These are phyloP conservation scores for Podospora tetraspora DNA, from an alignment of 495 filamentous ascomycete genomes.

Conservation along the genomic window DNA sequence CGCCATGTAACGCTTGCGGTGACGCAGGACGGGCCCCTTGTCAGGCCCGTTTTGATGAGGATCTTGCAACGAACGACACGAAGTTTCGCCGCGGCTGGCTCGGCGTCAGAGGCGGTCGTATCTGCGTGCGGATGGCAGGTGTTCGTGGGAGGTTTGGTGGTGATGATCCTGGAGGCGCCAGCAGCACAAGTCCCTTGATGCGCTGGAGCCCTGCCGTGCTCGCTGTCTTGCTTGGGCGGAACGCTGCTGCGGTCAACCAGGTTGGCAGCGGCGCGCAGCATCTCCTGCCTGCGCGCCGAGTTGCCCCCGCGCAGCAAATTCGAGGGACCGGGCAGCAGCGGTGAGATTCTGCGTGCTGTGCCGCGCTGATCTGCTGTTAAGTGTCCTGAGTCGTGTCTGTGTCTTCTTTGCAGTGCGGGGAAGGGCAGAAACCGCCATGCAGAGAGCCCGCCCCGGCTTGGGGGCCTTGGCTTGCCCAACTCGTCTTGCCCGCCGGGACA, in stretches of 20 bases:
- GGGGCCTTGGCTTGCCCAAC: neutral
- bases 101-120: neutral
- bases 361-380: neutral
- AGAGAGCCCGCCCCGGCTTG: neutral
- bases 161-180: neutral
- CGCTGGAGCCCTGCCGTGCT: neutral
- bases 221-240: neutral
- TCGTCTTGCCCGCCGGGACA: neutral
- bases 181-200: neutral
- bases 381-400: neutral
- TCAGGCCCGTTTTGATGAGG: neutral
- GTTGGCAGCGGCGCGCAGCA: neutral
- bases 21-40: neutral
- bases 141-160: neutral
- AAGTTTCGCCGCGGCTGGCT: neutral
- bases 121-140: neutral
- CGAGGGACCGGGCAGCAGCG: neutral
- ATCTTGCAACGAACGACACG: neutral
- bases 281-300: neutral
- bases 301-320: neutral
- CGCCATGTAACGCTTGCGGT: neutral
- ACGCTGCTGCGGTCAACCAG: neutral
- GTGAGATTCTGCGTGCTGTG: neutral
- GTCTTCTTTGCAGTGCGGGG: neutral
- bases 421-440: neutral